Base-by-base conservation (phyloP, 305 asterid genomes). In the Rubia tinctorum region DNA sequence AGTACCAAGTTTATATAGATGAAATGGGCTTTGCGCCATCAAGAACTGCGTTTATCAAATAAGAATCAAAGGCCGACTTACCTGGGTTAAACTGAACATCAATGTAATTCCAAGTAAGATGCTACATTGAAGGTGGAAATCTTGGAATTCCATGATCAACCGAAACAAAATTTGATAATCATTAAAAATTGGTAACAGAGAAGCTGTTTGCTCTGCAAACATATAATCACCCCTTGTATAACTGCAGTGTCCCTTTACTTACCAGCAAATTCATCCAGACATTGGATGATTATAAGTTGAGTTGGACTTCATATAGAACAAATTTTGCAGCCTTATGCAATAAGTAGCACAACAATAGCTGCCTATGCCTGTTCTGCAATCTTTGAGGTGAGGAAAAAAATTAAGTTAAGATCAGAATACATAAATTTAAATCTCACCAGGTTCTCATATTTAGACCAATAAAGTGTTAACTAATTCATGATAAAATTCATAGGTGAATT, bases 91-190 rank as follows among this genome's bases (percentile, higher is more conserved):
- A 51, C 47, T 69, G 49, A 34, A 5, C 30, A 69, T 18, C 47
- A 69, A 53, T 34, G 40, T 70, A 42, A 53, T 18, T 53, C 37
- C 73, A 55, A 70, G 51, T n/a, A 37, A 30, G 73, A 70, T 30
- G 73, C 43, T 34, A 18, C 23, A 37, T 69, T 62, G 78, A 43
- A 11, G 67, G 66, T 42, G 78, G 68, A 68, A 75, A 40, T 53
- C 55, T 47, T 30, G 78, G 76, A 62, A 66, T 73, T 69, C 80
- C 87, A 85, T 67, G n/a, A 7, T n/a, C 9, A 10, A 2, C 34
- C 20, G 55, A 66, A 40, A 42, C 5, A 20, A 6, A 30, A 63
- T 7, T 12, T 14, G 10, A 30, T 34, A 14, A 63, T 34, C 22
- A 30, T 12, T 34, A 30, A 63, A 63, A 7, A 34, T 63, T 13